Percentiles rank a stretch among this genome's conserved stretches.
Evolutionary conservation across 805 yeast genomes (phyloP).

Genomic region (Pichia cabralensis): DNA sequence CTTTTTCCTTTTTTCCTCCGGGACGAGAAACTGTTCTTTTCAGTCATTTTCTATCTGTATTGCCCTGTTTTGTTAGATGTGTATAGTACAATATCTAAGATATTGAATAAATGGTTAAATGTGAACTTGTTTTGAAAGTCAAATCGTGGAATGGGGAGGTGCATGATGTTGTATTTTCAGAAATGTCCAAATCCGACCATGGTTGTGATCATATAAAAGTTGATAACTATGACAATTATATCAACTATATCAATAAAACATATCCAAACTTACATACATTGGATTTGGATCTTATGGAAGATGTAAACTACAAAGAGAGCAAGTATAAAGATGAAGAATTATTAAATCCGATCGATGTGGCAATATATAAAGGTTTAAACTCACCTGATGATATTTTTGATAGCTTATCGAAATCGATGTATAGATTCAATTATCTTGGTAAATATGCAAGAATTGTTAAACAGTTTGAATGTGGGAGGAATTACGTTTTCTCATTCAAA

Average conservation of each 20-base stretch:
- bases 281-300: not conserved
- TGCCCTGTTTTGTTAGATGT: too few relatives aligned
- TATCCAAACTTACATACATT: constrained; percentile 3
- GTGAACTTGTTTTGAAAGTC: too few relatives aligned
- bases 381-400: constrained; percentile 8
- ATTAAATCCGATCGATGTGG: constrained; percentile 6
- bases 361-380: not conserved
- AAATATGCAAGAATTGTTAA: constrained; percentile 8
- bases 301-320: not conserved
- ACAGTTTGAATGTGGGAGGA: constrained; percentile 4
- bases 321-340: not conserved
- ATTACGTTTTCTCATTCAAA: constrained; percentile 6
- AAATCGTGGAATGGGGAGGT: too few relatives aligned
- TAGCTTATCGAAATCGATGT: constrained; percentile 3
- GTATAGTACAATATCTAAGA: too few relatives aligned
- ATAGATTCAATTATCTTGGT: constrained; percentile 7
- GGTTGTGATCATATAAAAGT: not conserved
- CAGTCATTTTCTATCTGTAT: too few relatives aligned
- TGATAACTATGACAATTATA: not conserved
- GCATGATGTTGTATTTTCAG: too few relatives aligned
- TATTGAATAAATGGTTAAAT: too few relatives aligned
- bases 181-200: too few relatives aligned
- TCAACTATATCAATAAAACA: not conserved
- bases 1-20: too few relatives aligned
- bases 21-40: too few relatives aligned